These are phyloP conservation scores for Bolboschoenus planiculmis DNA, from an alignment of 176 grass and related monocot species.

Conservation along the genomic window DNA sequence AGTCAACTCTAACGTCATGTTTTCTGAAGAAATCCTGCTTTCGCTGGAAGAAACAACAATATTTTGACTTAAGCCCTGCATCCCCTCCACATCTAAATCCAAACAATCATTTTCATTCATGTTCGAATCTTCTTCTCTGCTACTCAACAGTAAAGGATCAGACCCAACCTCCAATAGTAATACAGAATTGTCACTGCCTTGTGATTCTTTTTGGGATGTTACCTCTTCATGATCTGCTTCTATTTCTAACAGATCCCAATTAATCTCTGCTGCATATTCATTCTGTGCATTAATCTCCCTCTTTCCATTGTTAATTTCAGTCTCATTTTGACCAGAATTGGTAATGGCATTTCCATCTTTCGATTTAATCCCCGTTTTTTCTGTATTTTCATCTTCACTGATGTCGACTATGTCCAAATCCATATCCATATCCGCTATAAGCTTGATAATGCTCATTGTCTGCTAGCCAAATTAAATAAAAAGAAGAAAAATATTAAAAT, in stretches of 20 bases:
- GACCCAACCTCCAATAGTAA: neutral
- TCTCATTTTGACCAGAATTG: neutral
- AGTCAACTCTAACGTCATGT: neutral
- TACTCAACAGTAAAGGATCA: neutral
- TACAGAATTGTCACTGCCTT: neutral
- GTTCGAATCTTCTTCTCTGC: constrained; percentile 11
- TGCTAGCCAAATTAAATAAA: neutral
- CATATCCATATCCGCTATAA: constrained; percentile 30
- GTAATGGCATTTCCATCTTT: neutral
- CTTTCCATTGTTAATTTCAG: neutral
- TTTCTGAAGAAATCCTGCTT: neutral
- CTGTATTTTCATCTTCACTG: constrained; percentile 22
- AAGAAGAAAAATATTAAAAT: neutral
- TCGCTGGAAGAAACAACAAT: neutral
- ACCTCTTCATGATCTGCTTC: constrained; percentile 10
- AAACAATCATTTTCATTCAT: constrained; percentile 4
- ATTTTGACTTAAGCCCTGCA: neutral
- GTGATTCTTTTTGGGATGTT: constrained; percentile 1
- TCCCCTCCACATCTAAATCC: neutral
- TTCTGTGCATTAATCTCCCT: neutral
- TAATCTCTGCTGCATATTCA: neutral
- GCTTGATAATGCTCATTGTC: constrained; percentile 23
- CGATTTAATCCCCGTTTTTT: neutral
- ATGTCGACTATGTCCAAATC: constrained; percentile 32
- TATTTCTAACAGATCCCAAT: constrained; percentile 1